A percentile compares a stretch with the other conserved stretches of the same genome.
Evolutionary conservation across 306 rosid genomes (phyloP).

Genomic region (Ammopiptanthus mongolicus): DNA sequence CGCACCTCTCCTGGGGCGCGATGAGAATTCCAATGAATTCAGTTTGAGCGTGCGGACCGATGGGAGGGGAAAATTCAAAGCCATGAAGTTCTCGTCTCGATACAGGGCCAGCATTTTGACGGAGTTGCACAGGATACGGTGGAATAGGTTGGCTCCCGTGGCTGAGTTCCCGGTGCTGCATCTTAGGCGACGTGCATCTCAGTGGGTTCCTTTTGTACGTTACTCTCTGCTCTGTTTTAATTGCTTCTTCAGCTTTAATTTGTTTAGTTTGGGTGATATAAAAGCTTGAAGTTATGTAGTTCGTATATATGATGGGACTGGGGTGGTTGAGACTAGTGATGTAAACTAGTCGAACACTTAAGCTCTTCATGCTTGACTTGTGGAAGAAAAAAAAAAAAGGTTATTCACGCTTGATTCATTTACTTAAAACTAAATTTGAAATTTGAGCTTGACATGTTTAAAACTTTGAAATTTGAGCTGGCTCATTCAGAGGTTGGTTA

Average conservation of each 20-base stretch:
- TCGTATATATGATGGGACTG: background rate
- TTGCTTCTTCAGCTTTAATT: background rate
- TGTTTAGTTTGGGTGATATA: background rate
- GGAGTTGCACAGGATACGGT: slow-evolving; percentile 76
- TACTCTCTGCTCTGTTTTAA: background rate
- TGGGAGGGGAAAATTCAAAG: slow-evolving; percentile 89
- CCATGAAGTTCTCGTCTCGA: slow-evolving; percentile 74
- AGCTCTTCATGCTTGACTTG: too few relatives aligned
- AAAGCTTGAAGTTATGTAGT: background rate
- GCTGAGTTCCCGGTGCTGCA: slow-evolving; percentile 93
- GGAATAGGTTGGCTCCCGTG: slow-evolving; percentile 63
- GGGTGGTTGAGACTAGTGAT: background rate
- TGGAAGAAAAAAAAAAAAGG: too few relatives aligned
- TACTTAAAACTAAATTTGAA: too few relatives aligned
- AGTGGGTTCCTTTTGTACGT: slow-evolving; percentile 92
- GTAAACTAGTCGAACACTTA: too few relatives aligned
- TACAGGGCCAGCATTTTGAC: slow-evolving; percentile 89
- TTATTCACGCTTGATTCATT: too few relatives aligned
- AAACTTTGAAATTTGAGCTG: too few relatives aligned
- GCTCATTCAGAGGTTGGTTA: too few relatives aligned
- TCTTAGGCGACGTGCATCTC: slow-evolving; percentile 70
- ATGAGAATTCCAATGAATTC: slow-evolving; percentile 78
- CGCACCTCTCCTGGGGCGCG: slow-evolving; percentile 68
- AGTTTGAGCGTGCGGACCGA: slow-evolving; percentile 76
- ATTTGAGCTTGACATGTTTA: too few relatives aligned